Conservation (phyloP, 2,329 filamentous ascomycete genomes). For the Zasmidium angulare region DNA sequence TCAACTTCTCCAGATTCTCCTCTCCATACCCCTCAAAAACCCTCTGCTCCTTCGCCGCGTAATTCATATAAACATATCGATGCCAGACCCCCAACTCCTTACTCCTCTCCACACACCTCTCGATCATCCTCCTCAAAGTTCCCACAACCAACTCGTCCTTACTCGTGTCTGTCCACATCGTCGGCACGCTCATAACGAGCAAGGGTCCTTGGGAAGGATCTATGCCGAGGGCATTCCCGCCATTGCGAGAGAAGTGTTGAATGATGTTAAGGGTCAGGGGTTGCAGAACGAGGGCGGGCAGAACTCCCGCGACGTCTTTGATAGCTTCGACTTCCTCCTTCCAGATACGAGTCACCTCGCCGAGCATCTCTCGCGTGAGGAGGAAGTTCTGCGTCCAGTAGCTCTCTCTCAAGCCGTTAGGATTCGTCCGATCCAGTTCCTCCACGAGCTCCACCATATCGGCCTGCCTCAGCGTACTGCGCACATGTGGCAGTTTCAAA, state of each 20-base stretch:
- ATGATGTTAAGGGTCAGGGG: background rate
- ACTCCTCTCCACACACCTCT: constrained; percentile 1
- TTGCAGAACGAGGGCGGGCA: constrained; percentile 13
- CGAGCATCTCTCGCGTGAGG: constrained; percentile 5
- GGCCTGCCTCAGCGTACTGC: background rate
- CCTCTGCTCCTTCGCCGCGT: constrained; percentile 12
- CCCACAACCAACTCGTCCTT: constrained; percentile 4
- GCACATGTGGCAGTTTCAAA: background rate
- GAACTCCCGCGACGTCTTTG: constrained; percentile 9
- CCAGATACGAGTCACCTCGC: constrained; percentile 1
- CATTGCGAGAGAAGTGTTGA: constrained; percentile 6
- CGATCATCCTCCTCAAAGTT: background rate
- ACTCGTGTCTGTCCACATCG: constrained; percentile 7
- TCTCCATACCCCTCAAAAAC: constrained; percentile 20
- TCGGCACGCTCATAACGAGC: constrained; percentile 4
- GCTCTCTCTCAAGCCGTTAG: constrained; percentile 12
- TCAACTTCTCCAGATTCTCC: constrained; percentile 14
- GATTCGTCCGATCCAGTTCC: constrained; percentile 7
- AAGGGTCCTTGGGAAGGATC: constrained; percentile 6
- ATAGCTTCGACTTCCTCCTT: constrained; percentile 4
- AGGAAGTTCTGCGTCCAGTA: constrained; percentile 13
- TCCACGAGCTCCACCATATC: constrained; percentile 11
- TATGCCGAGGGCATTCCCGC: constrained; percentile 17
- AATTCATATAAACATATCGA: constrained; percentile 20
- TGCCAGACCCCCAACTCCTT: constrained; percentile 5